These are phyloP conservation scores for Sesbania bispinosa DNA, from an alignment of 306 rosid species.

Conservation along the genomic window DNA sequence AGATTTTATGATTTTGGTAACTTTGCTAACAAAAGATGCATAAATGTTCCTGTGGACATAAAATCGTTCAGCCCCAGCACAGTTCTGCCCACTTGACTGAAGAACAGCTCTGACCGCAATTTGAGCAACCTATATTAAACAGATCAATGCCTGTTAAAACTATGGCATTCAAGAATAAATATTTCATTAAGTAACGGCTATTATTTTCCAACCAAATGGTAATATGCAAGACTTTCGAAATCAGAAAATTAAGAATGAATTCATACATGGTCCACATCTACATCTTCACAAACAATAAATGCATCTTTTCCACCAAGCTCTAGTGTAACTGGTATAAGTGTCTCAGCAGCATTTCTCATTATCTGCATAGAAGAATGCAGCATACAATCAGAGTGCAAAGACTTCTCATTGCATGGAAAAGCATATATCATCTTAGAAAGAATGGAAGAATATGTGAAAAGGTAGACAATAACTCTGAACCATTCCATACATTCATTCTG, in stretches of 20 bases:
- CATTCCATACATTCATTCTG: background rate
- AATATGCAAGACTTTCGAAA: conserved; percentile 22
- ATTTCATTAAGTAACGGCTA: background rate
- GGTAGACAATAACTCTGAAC: background rate
- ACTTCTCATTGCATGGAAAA: conserved; percentile 10
- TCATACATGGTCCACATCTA: conserved; percentile 81
- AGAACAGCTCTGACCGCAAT: conserved; percentile 91
- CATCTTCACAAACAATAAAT: conserved; percentile 92
- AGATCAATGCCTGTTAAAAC: conserved; percentile 29
- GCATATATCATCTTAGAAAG: conserved; percentile 5
- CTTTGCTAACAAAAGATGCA: conserved; percentile 68
- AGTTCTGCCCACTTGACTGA: conserved; percentile 97
- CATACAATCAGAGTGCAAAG: conserved; percentile 11
- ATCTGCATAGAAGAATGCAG: conserved; percentile 56
- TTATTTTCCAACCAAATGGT: conserved; percentile 19
- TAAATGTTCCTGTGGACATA: conserved; percentile 78
- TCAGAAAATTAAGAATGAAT: conserved; percentile 22
- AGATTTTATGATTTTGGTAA: conserved; percentile 75
- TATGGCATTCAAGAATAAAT: conserved; percentile 8
- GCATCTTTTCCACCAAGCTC: conserved; percentile 99
- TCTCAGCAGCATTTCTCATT: conserved; percentile 88
- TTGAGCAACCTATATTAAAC: conserved; percentile 69
- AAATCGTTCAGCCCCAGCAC: conserved; percentile 97
- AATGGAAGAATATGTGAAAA: background rate
- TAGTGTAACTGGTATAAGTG: conserved; percentile 81